Evolutionary conservation across 768 basidiomycete species (phyloP), one percentile per base, ranked within the genome.

Genomic region (Hericium rajendrae): DNA sequence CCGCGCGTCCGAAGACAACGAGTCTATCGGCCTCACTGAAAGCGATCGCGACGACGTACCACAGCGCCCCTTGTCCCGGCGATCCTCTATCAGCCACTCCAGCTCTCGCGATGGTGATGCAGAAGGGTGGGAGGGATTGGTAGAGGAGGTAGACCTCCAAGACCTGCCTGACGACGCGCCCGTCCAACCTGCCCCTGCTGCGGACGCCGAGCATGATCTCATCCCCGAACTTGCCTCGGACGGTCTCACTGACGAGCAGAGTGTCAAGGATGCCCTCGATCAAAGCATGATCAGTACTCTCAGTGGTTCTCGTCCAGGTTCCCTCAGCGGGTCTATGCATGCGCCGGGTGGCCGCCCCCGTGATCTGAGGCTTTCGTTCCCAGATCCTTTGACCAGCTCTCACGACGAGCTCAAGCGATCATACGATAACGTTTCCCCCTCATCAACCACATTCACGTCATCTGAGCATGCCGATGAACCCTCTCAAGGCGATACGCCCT

Each of bases 251-350:
- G 88, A 89, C 69, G 87, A 91, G 62, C 74, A 82, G 62, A 76
- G 79, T 46, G 82, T 89, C 63, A 84, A 80, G 64, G 85, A 83
- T 64, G 88, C 81, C 20, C 78, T 91, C 57, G 86, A 91, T 69
- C 88, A 91, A 72, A 91, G 88, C 72, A 80, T 90, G 73, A 77
- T 87, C 66, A 85, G 88, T 70, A 91, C 88, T 15, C 76, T 91
- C 60, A 85, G 80, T 71, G 77, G 82, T 51, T 89, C 88, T 56
- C 83, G 86, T 62, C 80, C 86, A 16, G 82, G 81, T 65, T 81
- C 80, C 38, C 67, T 81, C 56, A 76, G 78, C 61, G 68, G 69
- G 48, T 71, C 70, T 41, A 32, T 67, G 55, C 71, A 72, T 57
- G 69, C 73, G 20, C 76, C 80, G 52, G 79, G 82, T 58, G 69